Evolutionary conservation across 352 stramenopile species (phyloP), one percentile per base, ranked within the genome.

Genomic region (Pelagophyceae sp.): DNA sequence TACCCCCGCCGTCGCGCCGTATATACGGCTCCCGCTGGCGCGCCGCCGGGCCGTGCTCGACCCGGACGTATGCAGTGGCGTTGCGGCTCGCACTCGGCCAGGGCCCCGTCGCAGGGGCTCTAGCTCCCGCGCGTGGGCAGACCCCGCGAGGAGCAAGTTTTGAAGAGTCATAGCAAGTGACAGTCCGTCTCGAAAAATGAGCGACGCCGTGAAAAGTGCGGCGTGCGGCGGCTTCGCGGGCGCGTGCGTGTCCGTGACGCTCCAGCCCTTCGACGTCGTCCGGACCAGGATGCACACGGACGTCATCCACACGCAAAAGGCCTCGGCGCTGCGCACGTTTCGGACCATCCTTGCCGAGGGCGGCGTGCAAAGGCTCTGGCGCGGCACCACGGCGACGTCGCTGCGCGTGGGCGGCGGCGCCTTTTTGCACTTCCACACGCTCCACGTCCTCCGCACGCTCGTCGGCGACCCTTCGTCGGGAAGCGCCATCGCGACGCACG

Each of bases 181-280:
- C n/a, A n/a, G n/a, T n/a, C n/a, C n/a, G n/a, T n/a, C n/a, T n/a
- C n/a, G n/a, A n/a, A n/a, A n/a, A n/a, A n/a, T n/a, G n/a, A n/a
- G n/a, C n/a, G n/a, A n/a, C n/a, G 45, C 45, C 45, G 45, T 54
- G 11, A 23, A 23, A 23, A 54, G 45, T 23, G 60, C 60, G 25
- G 60, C 60, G 11, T 29, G 11, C 60, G 60, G 60, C 60, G 60
- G 11, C 25, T 11, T 67, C 11, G 17, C 11, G 11, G 60, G 60
- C 60, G 31, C 60, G 5, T 11, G 5, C 25, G 60, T 67, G 11
- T 29, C 60, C 60, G 60, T 31, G 5, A 27, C 27, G 60, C 27
- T 67, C 11, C 60, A 67, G 60, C 60, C 60, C 11, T 31, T 67
- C 60, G 60, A 67, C 60, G 60, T 67, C 11, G 60, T 67, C 25